Evolutionary conservation across 257 asterid genomes (phyloP).

Genomic region (Solanum acaule): DNA sequence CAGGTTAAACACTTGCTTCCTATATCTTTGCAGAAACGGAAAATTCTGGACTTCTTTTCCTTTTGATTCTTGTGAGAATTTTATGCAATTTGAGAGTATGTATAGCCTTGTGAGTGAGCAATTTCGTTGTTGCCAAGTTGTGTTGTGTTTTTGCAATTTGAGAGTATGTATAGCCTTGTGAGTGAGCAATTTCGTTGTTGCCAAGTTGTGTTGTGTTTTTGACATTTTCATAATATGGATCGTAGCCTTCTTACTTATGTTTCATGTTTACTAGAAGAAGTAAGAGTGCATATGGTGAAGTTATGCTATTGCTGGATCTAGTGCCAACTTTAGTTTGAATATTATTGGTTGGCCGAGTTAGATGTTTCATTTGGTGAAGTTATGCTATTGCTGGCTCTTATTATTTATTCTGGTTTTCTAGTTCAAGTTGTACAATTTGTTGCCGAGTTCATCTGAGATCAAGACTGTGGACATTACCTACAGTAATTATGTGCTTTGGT

Average conservation of each 20-base stretch:
- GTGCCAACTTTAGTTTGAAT: background rate
- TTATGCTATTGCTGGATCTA: background rate
- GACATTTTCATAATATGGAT: background rate
- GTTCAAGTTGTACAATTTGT: background rate
- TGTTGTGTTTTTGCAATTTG: too few species aligned
- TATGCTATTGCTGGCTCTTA: background rate
- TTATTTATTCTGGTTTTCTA: background rate
- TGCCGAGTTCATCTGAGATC: background rate
- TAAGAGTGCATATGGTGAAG: background rate
- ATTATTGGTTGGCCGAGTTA: background rate
- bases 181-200: background rate
- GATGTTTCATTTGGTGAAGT: background rate
- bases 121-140: too few species aligned
- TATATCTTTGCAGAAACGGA: background rate
- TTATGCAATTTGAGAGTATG: too few species aligned
- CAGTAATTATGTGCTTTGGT: background rate
- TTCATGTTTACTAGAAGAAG: background rate
- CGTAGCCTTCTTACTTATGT: background rate
- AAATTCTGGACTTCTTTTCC: background rate
- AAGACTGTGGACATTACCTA: background rate
- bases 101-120: too few species aligned
- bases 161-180: background rate
- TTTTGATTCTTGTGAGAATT: background rate
- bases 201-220: background rate
- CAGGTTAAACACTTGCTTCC: slow-evolving; percentile 24